phyloP scores from a whole-genome alignment of 257 asterid species.

The Hygrophila difformis region DNA sequence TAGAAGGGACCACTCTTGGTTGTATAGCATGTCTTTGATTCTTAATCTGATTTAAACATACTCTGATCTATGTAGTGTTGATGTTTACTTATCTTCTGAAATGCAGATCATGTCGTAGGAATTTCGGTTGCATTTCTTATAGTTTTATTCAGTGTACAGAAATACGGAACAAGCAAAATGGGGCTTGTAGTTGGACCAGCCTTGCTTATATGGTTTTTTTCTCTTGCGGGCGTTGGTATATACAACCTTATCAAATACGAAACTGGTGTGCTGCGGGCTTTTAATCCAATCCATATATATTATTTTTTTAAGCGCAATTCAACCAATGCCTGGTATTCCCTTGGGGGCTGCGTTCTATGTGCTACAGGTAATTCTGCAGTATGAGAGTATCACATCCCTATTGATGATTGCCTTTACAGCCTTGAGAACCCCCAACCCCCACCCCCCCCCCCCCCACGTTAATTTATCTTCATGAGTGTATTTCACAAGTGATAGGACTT shows the following conservation, averaged over 20 bases:
- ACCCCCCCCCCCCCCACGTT: too few relatives aligned
- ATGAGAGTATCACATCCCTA: too few relatives aligned
- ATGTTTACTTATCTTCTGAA: constrained; percentile 20
- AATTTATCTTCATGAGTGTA: too few relatives aligned
- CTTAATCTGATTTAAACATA: constrained; percentile 11
- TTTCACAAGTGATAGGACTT: too few relatives aligned
- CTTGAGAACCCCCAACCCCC: too few relatives aligned
- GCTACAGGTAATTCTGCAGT: constrained; percentile 70
- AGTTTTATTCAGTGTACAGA: constrained; percentile 89
- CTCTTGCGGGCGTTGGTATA: constrained; percentile 89
- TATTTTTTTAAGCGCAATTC: constrained; percentile 81
- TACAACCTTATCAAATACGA: constrained; percentile 90
- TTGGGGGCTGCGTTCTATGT: constrained; percentile 97
- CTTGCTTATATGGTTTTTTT: constrained; percentile 94
- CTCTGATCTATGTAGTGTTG: constrained; percentile 10
- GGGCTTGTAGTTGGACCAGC: constrained; percentile 99
- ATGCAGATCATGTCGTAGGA: constrained; percentile 94
- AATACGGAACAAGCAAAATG: constrained; percentile 95
- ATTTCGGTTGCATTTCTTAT: constrained; percentile 86
- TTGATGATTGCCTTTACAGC: too few relatives aligned
- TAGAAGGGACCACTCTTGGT: too few relatives aligned
- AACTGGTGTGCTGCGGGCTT: constrained; percentile 66
- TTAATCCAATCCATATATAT: constrained; percentile 89
- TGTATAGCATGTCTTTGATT: constrained; percentile 13
- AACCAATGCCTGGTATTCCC: constrained; percentile 91